Percentiles rank a stretch among this genome's conserved stretches.
Conservation (phyloP, 257 asterid genomes). For the Sherardia arvensis region DNA sequence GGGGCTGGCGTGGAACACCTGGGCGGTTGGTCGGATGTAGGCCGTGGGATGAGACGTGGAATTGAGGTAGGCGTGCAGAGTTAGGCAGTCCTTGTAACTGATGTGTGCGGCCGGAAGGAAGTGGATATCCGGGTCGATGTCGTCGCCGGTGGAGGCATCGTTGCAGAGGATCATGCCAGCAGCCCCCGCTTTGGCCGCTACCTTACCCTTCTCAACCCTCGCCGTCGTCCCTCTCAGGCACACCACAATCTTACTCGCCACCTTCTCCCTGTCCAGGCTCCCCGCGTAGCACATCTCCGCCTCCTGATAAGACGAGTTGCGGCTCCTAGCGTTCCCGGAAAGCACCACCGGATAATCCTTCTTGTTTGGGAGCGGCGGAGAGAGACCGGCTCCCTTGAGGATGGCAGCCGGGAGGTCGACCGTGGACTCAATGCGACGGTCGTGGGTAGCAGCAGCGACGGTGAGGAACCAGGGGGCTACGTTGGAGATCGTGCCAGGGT, state of each 20-base stretch:
- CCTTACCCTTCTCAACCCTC: background rate
- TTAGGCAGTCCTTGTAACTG: background rate
- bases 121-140: background rate
- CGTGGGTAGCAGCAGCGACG: slow-evolving; percentile 6
- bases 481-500: background rate
- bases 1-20: background rate
- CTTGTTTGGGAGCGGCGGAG: slow-evolving; percentile 19
- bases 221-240: background rate
- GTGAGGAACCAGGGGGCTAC: slow-evolving; percentile 6
- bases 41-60: background rate
- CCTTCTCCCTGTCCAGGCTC: background rate
- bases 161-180: background rate
- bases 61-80: background rate
- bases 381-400: slow-evolving; percentile 35
- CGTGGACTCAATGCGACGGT: background rate
- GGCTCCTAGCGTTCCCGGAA: slow-evolving; percentile 24
- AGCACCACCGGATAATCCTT: slow-evolving; percentile 30
- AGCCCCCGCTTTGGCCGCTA: background rate
- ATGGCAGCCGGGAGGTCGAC: slow-evolving; percentile 12
- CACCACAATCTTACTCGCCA: background rate
- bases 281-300: slow-evolving; percentile 19
- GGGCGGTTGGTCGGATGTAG: background rate
- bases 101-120: background rate
- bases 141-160: background rate
- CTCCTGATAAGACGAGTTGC: slow-evolving; percentile 17